Percentiles rank a stretch among this genome's conserved stretches.
Evolutionary conservation across 805 yeast species (phyloP).

Genomic region (Candida xiaguanensis): DNA sequence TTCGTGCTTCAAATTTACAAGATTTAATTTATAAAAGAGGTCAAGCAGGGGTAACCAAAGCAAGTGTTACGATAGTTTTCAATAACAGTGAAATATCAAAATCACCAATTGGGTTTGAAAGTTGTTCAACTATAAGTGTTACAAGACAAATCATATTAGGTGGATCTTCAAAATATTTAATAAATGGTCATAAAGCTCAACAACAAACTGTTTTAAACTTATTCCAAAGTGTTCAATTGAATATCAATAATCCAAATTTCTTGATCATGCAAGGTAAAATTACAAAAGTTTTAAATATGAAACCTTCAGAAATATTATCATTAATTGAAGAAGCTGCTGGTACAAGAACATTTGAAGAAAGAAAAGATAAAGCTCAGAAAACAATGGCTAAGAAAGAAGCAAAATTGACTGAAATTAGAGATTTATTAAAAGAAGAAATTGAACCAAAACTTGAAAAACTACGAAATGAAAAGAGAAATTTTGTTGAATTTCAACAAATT

Average conservation of each 20-base stretch:
- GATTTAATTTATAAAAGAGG: conserved; percentile 96
- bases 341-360: conserved; percentile 89
- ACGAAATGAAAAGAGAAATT: conserved; percentile 75
- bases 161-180: conserved; percentile 85
- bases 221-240: conserved; percentile 92
- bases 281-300: conserved; percentile 95
- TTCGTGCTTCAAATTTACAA: conserved; percentile 88
- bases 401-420: conserved; percentile 73
- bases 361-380: conserved; percentile 86
- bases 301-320: conserved; percentile 83
- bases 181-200: conserved; percentile 95
- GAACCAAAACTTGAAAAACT: conserved; percentile 86
- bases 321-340: conserved; percentile 98
- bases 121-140: conserved; percentile 73
- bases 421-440: conserved; percentile 76
- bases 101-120: conserved; percentile 86
- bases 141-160: conserved; percentile 90
- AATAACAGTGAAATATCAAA: conserved; percentile 74
- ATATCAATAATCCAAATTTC: conserved; percentile 95
- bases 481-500: conserved; percentile 80
- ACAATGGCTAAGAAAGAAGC: conserved; percentile 90
- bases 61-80: conserved; percentile 93
- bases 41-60: conserved; percentile 96
- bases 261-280: conserved; percentile 98
- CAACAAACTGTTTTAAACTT: conserved; percentile 87